Base-by-base conservation (phyloP, 2,329 filamentous ascomycete species). In the Diaporthe ampelina region DNA sequence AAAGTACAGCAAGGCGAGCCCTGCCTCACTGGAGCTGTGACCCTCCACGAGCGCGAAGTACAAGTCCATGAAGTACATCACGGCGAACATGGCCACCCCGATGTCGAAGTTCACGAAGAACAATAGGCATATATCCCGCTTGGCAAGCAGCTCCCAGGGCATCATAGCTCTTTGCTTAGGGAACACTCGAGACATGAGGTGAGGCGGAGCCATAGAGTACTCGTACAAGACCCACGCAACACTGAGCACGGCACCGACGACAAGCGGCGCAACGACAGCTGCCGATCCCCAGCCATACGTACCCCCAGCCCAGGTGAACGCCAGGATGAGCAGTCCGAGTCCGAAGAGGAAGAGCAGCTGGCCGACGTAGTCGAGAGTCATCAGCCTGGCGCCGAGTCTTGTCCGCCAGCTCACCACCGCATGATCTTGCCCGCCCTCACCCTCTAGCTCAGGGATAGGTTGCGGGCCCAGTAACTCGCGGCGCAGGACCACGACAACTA, bases 41-140 rank as follows among this genome's bases (percentile, higher is more conserved):
- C 85, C 86, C 81, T 90, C 83, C 5, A 93, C 91, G 21, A 92
- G 82, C 2, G 89, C 89, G 80, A 93, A 94, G 81, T 93, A 94
- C 24, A 93, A 87, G 21, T 89, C 90, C 77, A 92, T 89, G 77
- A 93, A 94, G 80, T 94, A 94, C 76, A 93, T 81, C 74, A 87
- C 84, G 32, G 85, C 82, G 76, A 85, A 89, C 85, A 86, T 87
- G 70, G 84, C 86, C 77, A 90, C 88, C 5, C 92, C 92, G 0
- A 88, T 88, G 4, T 87, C 85, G 78, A 92, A 90, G 76, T 91
- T 91, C 76, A 92, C 86, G 73, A 88, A 88, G 75, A 90, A 88
- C n/a, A 94, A 81, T n/a, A 93, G 83, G 0, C 86, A 84, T 1
- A 91, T 88, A 76, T 94, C 91, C 45, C 87, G 86, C 72, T 88